These are phyloP conservation scores for Pseudogymnoascus sp. DNA, from an alignment of 2,329 filamentous ascomycete species.

Conservation along the genomic window DNA sequence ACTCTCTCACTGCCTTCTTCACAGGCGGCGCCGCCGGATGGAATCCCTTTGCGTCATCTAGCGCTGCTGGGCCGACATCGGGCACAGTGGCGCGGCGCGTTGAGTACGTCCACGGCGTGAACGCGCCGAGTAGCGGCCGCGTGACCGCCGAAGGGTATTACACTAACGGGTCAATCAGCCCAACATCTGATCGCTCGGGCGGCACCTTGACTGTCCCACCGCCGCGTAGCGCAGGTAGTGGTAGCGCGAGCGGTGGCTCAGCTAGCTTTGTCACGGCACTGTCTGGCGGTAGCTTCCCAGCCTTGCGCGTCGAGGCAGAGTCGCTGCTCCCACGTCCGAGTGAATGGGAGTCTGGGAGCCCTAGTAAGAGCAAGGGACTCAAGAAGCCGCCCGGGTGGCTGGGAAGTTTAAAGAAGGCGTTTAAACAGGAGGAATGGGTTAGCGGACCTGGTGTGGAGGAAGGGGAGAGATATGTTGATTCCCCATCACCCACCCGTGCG, in stretches of 20 bases:
- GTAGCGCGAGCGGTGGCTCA: constrained; percentile 1
- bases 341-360: constrained; percentile 34
- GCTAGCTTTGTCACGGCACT: constrained; percentile 24
- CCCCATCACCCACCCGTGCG: constrained; percentile 9
- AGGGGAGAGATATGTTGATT: constrained; percentile 4
- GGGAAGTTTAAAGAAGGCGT: constrained; percentile 48
- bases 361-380: constrained; percentile 44
- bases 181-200: neutral
- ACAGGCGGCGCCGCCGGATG: constrained; percentile 9
- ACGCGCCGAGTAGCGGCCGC: neutral
- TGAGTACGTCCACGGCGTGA: neutral
- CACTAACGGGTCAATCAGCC: neutral
- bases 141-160: neutral
- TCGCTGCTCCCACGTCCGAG: constrained; percentile 23
- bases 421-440: constrained; percentile 15
- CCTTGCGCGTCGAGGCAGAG: constrained; percentile 24
- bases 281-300: constrained; percentile 20
- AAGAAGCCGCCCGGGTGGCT: constrained; percentile 50
- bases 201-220: constrained; percentile 2
- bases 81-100: neutral
- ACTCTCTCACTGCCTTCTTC: constrained; percentile 11
- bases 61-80: neutral
- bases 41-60: constrained; percentile 13
- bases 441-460: neutral
- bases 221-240: constrained; percentile 22